These are phyloP conservation scores for Colletotrichum truncatum DNA, from an alignment of 2,329 filamentous ascomycete species.

Conservation along the genomic window DNA sequence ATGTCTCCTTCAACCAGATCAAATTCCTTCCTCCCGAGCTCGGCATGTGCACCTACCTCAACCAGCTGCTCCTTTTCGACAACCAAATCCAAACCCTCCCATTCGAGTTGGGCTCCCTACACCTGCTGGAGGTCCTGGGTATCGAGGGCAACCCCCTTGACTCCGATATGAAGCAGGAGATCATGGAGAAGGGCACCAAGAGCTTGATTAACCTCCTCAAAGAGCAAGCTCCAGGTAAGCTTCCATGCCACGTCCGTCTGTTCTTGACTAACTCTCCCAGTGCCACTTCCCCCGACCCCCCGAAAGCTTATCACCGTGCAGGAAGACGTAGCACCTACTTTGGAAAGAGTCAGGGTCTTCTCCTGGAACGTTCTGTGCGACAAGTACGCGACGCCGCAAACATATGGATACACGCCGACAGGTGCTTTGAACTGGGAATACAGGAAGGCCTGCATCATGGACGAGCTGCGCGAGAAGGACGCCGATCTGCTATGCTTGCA, in stretches of 20 bases:
- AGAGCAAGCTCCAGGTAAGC: constrained; percentile 85
- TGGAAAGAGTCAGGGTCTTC: constrained; percentile 83
- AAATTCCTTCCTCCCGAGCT: constrained; percentile 86
- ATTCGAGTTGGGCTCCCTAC: constrained; percentile 87
- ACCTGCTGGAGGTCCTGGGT: constrained; percentile 87
- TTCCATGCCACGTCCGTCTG: background rate
- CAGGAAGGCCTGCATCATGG: constrained; percentile 82
- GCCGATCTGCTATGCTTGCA: constrained; percentile 94
- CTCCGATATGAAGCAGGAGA: constrained; percentile 78
- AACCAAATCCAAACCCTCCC: constrained; percentile 87
- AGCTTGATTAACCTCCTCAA: constrained; percentile 84
- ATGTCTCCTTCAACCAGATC: constrained; percentile 89
- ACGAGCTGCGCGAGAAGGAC: constrained; percentile 80
- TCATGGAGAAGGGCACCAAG: constrained; percentile 88
- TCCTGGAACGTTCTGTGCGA: constrained; percentile 98
- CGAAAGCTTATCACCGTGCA: constrained; percentile 84
- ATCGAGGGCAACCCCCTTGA: constrained; percentile 92
- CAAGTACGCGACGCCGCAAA: constrained; percentile 84
- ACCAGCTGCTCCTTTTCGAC: constrained; percentile 87
- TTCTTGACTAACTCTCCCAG: constrained; percentile 54
- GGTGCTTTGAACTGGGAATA: constrained; percentile 87
- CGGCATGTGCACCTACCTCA: constrained; percentile 95
- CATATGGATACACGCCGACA: constrained; percentile 91
- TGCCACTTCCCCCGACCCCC: constrained; percentile 78
- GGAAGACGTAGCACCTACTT: constrained; percentile 65